phyloP scores from a whole-genome alignment of 352 stramenopile genomes.

The Globisporangium spiculum region DNA sequence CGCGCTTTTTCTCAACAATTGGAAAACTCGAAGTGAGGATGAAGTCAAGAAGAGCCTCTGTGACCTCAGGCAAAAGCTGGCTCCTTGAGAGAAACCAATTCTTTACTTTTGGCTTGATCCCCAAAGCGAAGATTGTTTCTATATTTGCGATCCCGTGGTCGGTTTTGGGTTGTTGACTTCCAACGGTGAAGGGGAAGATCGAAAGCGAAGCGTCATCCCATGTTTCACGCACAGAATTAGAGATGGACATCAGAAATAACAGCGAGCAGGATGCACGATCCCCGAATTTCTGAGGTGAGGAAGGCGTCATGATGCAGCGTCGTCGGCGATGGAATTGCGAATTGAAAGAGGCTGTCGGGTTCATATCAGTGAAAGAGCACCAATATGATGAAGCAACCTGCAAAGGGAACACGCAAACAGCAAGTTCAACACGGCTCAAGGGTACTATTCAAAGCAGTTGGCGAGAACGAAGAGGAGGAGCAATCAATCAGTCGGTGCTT shows the following conservation, averaged over 20 bases:
- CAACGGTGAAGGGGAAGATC: neutral
- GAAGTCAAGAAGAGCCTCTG: neutral
- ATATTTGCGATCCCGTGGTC: slow-evolving; percentile 8
- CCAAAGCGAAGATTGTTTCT: slow-evolving; percentile 5
- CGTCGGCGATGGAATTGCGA: neutral
- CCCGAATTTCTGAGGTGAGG: neutral
- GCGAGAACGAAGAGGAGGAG: neutral
- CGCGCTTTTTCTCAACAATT: neutral
- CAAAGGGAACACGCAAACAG: neutral
- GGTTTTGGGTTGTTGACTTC: neutral
- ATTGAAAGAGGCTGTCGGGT: neutral
- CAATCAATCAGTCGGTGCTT: neutral
- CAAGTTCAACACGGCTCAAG: neutral
- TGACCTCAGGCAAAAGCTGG: neutral
- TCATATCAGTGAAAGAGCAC: neutral
- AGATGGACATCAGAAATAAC: neutral
- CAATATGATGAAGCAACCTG: neutral
- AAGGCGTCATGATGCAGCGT: neutral
- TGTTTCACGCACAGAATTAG: neutral
- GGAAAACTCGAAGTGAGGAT: slow-evolving; percentile 19
- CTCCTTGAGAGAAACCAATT: neutral
- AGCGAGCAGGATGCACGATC: neutral
- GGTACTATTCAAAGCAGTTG: neutral
- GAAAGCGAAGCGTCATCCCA: neutral
- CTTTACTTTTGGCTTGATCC: neutral